Base-by-base conservation (phyloP, 768 basidiomycete species). In the Mycena belliarum region DNA sequence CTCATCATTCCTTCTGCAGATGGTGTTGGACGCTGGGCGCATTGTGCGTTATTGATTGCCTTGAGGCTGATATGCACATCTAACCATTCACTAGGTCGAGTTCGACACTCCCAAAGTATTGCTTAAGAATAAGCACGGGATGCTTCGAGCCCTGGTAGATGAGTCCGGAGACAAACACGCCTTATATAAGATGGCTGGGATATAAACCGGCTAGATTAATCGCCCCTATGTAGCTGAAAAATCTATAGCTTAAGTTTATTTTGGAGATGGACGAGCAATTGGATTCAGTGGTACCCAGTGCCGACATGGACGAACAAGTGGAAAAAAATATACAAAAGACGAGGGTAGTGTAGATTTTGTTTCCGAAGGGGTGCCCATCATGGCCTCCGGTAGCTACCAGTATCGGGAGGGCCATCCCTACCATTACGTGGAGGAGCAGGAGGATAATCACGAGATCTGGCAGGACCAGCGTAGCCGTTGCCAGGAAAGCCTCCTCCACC, bases 111-210 rank as follows among this genome's bases (percentile, higher is more conserved):
- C 85, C 0, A 63, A 63, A 29, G 67, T 74, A 32, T 72, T 91
- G 41, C 76, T 89, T n/a, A 70, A 72, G 54, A 81, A 83, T 26
- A 69, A 81, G 47, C 69, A 74, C 20, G 82, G 85, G 6, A 74
- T 73, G 67, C 69, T 87, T 24, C 76, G 79, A 45, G 74, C 80
- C 1, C 72, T 87, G 20, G 84, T 88, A 0, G 80, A 86, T 42
- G 81, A 84, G 61, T 85, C 82, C 35, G 81, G 77, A 14, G 85
- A 87, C 61, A 82, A 70, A 60, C 76, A 80, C 46, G 64, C 64
- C 28, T 61, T 87, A 40, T 78, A 80, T 51, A 74, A 68, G 26
- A 82, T 83, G 80, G 73, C 75, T 24, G 63, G 64, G 24, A 61
- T 45, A 62, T 65, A 41, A 46, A 41, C 20, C 14, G 6, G 20